Evolutionary conservation across 306 rosid genomes (phyloP), one percentile per base, ranked within the genome.

Genomic region (Geum urbanum): DNA sequence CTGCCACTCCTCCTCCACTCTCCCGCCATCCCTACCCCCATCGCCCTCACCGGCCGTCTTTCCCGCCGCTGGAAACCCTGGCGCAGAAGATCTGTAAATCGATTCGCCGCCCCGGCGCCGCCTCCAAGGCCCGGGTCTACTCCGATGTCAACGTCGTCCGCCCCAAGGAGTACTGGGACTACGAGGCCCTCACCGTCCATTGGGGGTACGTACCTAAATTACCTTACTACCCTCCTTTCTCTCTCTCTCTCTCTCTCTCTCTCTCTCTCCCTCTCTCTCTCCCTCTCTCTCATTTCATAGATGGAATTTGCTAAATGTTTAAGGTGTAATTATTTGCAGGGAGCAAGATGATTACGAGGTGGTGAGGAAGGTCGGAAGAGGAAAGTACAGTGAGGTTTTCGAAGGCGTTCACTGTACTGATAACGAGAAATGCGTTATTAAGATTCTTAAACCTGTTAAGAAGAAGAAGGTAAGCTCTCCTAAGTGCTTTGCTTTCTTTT

Each of bases 331-430:
- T 16, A 50, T 10, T 43, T 71, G 41, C 86, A 89, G 97, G 74
- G 97, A 89, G 81, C 97, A 91, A 71, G 97, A 91, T 76, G 96
- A 89, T 77, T 91, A 91, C 61, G 97, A 91, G 88, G 97, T 91
- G 54, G 94, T 89, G 83, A 87, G 91, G 87, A 91, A 91, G 84
- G 96, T 91, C 10, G 97, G 97, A 60, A 91, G 97, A 59, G 97
- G 97, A 61, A 89, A 91, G 67, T 91, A 91, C 89, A 91, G 97
- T 78, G 97, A 91, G 85, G 97, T 91, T 27, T 91, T 91, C 22
- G 96, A 91, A 77, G 97, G 97, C 32, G 80, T 91, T 82, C 97
- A 91, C 84, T 81, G 90, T 74, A 89, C 88, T 1, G 90, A 87
- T 73, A 84, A 85, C 67, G 96, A 91, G 80, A 91, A 89, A 75